Evolutionary conservation across 1,139 yeast species (phyloP).

Genomic region (Taphrina flavorubra): DNA sequence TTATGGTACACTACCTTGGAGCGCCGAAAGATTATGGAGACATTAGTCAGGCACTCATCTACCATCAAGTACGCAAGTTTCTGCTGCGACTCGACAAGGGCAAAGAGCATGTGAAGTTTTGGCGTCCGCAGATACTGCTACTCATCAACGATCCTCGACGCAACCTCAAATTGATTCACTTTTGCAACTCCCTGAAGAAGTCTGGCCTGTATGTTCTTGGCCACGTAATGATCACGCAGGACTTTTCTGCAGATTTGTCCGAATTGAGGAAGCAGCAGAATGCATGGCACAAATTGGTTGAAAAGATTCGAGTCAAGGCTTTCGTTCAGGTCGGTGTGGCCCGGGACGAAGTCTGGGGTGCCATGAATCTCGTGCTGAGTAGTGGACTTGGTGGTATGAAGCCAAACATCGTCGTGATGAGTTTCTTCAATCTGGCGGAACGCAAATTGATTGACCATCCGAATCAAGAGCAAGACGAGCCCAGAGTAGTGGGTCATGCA

Average conservation of each 20-base stretch:
- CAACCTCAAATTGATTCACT: conserved; percentile 88
- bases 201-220: conserved; percentile 76
- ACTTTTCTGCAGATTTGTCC: conserved; percentile 65
- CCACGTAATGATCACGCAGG: conserved; percentile 71
- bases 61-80: conserved; percentile 94
- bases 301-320: conserved; percentile 77
- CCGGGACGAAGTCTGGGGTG: conserved; percentile 93
- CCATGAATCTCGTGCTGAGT: conserved; percentile 84
- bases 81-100: conserved; percentile 65
- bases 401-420: conserved; percentile 90
- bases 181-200: conserved; percentile 90
- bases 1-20: conserved; percentile 82
- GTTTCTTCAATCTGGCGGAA: conserved; percentile 67
- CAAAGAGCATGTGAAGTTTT: conserved; percentile 91
- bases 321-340: conserved; percentile 92
- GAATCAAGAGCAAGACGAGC: neutral
- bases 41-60: conserved; percentile 67
- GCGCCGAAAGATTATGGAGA: conserved; percentile 98
- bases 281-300: conserved; percentile 86
- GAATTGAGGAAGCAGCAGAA: conserved; percentile 73
- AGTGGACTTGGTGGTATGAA: conserved; percentile 97
- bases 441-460: conserved; percentile 23
- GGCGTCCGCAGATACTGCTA: conserved; percentile 93
- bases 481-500: conserved; percentile 20
- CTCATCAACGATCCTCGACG: conserved; percentile 90